Evolutionary conservation across 192 early-diverging fungal genomes (phyloP), one percentile per base, ranked within the genome.

Genomic region (Coemansia sp.): DNA sequence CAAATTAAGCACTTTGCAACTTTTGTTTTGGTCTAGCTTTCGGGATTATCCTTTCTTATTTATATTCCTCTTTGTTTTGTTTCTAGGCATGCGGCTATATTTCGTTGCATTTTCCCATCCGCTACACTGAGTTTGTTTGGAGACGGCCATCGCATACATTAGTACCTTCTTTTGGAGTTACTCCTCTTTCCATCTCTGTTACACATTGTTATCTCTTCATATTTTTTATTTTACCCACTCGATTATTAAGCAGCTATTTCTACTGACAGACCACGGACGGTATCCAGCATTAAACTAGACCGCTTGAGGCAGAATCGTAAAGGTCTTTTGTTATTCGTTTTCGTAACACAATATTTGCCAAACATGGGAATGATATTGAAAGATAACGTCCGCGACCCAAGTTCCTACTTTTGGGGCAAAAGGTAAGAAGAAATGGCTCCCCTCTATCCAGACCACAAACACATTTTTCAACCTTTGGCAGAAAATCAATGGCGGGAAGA

Each of bases 351-450:
- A 15, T 23, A 51, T 18, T 45, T 29, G 23, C 61, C 61, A n/a
- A 46, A 51, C 31, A 82, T 82, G 79, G 79, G 79, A 21, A 77
- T 82, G 74, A 77, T 82, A 51, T 70, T 72, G 12, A 33, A 46
- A 16, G 79, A 82, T 31, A 63, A 63, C 7, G 79, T 63, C 30
- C 64, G 64, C 20, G 72, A 73, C 46, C 66, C 63, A 33, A 65
- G 59, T 2, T 37, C 68, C 37, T 77, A 82, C 70, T 82, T 66
- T 42, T 82, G 79, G 79, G 79, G 79, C 46, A 59, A 77, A 57
- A 68, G 79, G 79, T 82, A 82, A 65, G 69, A 9, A 49, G 16
- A 51, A 26, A 7, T 42, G 40, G 7, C 40, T 42, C 16, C 16
- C 8, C 16, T 42, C 40, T 16, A 42, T 42, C 16, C 40, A 42